Percentiles rank a stretch among this genome's conserved stretches.
Conservation (phyloP, 345 rosid species). For the Eucalyptus cloeziana region DNA sequence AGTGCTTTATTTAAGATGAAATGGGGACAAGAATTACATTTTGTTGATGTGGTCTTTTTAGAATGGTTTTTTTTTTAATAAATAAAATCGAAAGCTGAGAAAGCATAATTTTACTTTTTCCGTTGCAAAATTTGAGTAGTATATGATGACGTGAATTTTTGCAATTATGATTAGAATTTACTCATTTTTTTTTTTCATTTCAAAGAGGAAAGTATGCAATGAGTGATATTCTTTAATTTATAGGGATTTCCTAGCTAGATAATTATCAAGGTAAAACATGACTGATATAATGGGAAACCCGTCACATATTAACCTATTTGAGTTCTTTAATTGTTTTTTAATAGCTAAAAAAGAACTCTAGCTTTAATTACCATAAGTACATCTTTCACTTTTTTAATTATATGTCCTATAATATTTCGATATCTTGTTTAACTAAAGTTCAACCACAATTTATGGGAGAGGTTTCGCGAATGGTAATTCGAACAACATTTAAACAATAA, state of each 20-base stretch:
- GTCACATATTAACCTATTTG: neutral
- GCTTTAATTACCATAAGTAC: neutral
- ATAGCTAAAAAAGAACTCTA: neutral
- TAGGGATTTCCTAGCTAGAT: neutral
- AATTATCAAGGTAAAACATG: neutral
- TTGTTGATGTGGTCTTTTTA: neutral
- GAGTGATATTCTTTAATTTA: neutral
- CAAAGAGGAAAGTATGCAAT: neutral
- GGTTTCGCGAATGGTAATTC: neutral
- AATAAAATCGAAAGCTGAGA: neutral
- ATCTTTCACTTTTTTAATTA: neutral
- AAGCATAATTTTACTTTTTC: neutral
- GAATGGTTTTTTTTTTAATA: neutral
- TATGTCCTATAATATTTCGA: neutral
- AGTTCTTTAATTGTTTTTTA: neutral
- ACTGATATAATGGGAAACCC: neutral
- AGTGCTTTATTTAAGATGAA: too few relatives aligned
- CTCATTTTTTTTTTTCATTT: neutral
- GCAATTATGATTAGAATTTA: neutral
- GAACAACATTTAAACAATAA: neutral
- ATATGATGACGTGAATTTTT: neutral
- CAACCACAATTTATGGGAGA: neutral
- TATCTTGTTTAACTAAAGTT: neutral
- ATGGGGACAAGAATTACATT: neutral
- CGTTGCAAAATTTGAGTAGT: neutral